Evolutionary conservation across 768 basidiomycete species (phyloP).

Genomic region (Asterophora lycoperdoides): DNA sequence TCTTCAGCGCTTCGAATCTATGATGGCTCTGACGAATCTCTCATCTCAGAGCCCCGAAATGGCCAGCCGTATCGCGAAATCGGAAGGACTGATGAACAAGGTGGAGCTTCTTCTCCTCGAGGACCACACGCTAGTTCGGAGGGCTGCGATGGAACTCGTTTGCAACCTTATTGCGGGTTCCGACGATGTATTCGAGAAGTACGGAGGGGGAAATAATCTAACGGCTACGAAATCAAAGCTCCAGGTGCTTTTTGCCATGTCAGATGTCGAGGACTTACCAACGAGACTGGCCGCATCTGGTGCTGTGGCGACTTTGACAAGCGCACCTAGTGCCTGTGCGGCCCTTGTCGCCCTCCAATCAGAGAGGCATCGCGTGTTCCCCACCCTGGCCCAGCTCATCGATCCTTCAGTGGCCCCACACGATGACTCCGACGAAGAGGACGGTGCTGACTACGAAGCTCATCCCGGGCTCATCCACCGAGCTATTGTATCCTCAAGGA

Average conservation of each 20-base stretch:
- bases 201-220: constrained; percentile 43
- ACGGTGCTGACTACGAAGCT: constrained; percentile 28
- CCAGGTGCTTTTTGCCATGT: constrained; percentile 78
- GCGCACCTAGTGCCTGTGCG: constrained; percentile 54
- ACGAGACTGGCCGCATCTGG: constrained; percentile 91
- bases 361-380: constrained; percentile 60
- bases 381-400: constrained; percentile 63
- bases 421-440: constrained; percentile 31
- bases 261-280: constrained; percentile 78
- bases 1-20: constrained; percentile 84
- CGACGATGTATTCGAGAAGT: constrained; percentile 71
- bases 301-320: constrained; percentile 77
- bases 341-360: constrained; percentile 60
- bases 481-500: constrained; percentile 69
- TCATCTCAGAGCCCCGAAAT: constrained; percentile 70
- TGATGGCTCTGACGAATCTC: constrained; percentile 96
- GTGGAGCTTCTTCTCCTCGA: constrained; percentile 76
- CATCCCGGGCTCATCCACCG: constrained; percentile 72
- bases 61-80: constrained; percentile 61
- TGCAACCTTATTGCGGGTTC: constrained; percentile 87
- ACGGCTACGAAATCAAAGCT: constrained; percentile 54
- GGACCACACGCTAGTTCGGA: constrained; percentile 74
- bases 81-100: constrained; percentile 56
- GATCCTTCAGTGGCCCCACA: constrained; percentile 45
- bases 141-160: constrained; percentile 86